Conservation (phyloP, 2,329 filamentous ascomycete genomes). For the Penicillium polonicum region DNA sequence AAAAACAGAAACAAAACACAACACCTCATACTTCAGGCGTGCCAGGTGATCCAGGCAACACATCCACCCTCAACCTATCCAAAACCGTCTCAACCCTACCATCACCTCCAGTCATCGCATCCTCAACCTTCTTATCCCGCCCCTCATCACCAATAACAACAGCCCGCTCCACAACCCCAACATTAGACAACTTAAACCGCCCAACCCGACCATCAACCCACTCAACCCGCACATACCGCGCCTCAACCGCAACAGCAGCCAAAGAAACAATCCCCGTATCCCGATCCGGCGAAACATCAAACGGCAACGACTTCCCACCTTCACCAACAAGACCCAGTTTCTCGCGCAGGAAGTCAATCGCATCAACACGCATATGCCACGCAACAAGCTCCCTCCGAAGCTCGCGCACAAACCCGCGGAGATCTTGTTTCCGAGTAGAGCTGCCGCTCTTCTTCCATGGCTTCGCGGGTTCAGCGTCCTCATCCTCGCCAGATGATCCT, state of each 20-base stretch:
- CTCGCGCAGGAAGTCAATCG: constrained; percentile 36
- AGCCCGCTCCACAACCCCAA: constrained; percentile 42
- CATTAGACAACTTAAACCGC: constrained; percentile 43
- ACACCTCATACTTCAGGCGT: too few species aligned
- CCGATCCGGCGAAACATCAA: constrained; percentile 22
- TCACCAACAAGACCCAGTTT: constrained; percentile 30
- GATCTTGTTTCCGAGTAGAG: constrained; percentile 34
- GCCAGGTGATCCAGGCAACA: background rate
- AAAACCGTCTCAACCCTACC: constrained; percentile 37
- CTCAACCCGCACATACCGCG: constrained; percentile 44
- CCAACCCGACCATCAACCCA: constrained; percentile 48
- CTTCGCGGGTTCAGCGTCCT: constrained; percentile 23
- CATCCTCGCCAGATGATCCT: constrained; percentile 1
- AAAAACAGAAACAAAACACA: background rate
- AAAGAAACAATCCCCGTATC: constrained; percentile 39
- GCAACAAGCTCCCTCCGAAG: constrained; percentile 43
- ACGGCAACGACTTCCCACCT: constrained; percentile 10
- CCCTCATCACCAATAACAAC: constrained; percentile 44
- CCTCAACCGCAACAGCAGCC: constrained; percentile 38
- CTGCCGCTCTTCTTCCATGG: background rate
- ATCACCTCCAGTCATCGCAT: constrained; percentile 35
- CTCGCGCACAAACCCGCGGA: constrained; percentile 38
- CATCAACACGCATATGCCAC: constrained; percentile 44
- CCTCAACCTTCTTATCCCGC: constrained; percentile 39
- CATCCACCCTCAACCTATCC: constrained; percentile 28